A percentile compares a stretch with the other conserved stretches of the same genome.
Evolutionary conservation across 371 early-diverging fungal genomes (phyloP).

Genomic region (Apophysomyces elegans): DNA sequence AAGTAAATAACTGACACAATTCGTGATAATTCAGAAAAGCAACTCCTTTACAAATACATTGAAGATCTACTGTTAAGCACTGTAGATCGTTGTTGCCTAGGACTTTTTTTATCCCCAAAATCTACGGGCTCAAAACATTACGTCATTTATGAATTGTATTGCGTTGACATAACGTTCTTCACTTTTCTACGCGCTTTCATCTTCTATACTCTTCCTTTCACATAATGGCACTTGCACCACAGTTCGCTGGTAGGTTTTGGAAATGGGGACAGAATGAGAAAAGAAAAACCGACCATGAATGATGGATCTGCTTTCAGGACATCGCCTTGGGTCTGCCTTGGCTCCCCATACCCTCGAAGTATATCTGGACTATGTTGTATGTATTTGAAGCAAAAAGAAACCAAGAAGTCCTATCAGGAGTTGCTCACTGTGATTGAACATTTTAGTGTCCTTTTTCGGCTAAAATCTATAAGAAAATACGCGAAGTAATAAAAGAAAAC

Average conservation of each 20-base stretch:
- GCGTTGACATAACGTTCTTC: too few relatives aligned
- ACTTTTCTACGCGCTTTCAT: too few relatives aligned
- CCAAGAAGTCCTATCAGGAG: not conserved
- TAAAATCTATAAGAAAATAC: slow-evolving; percentile 58
- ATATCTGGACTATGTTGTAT: slow-evolving; percentile 70
- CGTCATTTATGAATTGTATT: too few relatives aligned
- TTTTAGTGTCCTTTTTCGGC: slow-evolving; percentile 67
- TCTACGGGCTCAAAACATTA: too few relatives aligned
- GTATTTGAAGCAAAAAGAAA: not conserved
- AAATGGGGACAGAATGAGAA: too few relatives aligned
- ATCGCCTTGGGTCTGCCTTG: slow-evolving; percentile 54
- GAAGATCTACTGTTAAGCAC: too few relatives aligned
- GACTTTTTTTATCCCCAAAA: too few relatives aligned
- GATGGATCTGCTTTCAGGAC: slow-evolving; percentile 36
- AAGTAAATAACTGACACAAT: too few relatives aligned
- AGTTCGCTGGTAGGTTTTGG: slow-evolving; percentile 33
- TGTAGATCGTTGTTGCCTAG: too few relatives aligned
- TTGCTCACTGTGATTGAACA: not conserved
- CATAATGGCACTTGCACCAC: slow-evolving; percentile 53
- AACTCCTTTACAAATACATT: too few relatives aligned
- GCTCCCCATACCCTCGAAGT: slow-evolving; percentile 65
- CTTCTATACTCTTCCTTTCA: too few relatives aligned
- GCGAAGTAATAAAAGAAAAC: slow-evolving; percentile 36
- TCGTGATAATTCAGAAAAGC: too few relatives aligned
- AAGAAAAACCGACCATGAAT: not conserved